Evolutionary conservation across 495 filamentous ascomycete genomes (phyloP), one percentile per base, ranked within the genome.

Genomic region (Penicillium atrosanguineum): DNA sequence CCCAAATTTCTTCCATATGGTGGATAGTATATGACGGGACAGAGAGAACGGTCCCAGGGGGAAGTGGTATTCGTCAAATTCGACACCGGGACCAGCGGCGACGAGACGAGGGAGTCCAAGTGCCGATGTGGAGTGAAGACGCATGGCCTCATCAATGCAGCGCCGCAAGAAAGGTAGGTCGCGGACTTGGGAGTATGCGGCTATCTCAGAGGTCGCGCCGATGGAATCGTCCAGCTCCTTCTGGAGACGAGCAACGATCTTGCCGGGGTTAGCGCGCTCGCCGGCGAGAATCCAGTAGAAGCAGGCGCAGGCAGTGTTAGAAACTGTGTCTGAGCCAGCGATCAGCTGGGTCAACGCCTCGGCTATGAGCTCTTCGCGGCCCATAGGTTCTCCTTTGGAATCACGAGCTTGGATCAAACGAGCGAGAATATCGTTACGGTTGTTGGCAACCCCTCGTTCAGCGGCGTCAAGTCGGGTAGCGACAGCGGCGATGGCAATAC

Each of bases 281-380:
- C 63, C 63, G 18, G 76, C 74, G n/a, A 84, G 70, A n/a, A 77
- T 81, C 72, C 87, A 83, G 70, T 79, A 91, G 14, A 93, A 77
- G 16, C 90, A 74, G 0, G 88, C 88, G 65, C 89, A 92, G 14
- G 82, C 83, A 0, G 88, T 88, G 66, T 92, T 93, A 50, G 80
- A 84, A 0, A 88, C 90, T 0, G 89, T 93, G 65, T 92, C 89
- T 29, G 81, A 85, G 15, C 89, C 89, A 4, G 89, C 89, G 54
- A 93, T 92, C 16, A 93, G 76, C 63, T 91, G 88, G 0, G 89
- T 92, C 4, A 91, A 71, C 0, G 89, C 89, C 64, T 93, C 89
- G 15, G 87, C 87, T 4, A 85, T 88, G 37, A 91, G 77, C 57
- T 93, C 89, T 53, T 82, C 72, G 5, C 85, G 77, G 0, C 84